A percentile compares a stretch with the other conserved stretches of the same genome.
Conservation (phyloP, 2,329 filamentous ascomycete genomes). For the Sordariomycetes sp. region DNA sequence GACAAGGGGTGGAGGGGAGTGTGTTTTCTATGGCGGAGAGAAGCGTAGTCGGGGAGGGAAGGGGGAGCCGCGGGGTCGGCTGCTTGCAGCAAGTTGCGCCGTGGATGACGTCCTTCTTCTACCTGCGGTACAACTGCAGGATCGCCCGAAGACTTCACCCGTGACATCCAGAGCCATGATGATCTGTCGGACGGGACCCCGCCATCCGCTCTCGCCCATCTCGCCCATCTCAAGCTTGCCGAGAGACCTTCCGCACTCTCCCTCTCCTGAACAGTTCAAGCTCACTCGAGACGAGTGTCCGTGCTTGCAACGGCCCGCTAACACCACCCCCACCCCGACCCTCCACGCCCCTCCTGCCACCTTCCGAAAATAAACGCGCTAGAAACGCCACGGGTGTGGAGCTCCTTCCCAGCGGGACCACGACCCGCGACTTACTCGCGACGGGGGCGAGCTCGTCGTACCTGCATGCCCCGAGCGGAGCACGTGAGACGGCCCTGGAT, state of each 20-base stretch:
- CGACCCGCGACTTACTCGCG: too few relatives aligned
- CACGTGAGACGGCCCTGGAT: too few relatives aligned
- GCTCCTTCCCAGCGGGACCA: neutral
- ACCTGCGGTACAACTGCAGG: neutral
- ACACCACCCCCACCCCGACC: neutral
- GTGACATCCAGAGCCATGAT: too few relatives aligned
- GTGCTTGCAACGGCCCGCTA: neutral
- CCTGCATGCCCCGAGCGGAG: neutral
- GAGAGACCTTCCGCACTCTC: too few relatives aligned
- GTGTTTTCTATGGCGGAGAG: neutral
- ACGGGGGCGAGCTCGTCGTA: neutral
- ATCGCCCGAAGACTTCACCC: too few relatives aligned
- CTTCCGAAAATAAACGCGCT: conserved; percentile 1
- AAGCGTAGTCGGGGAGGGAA: neutral
- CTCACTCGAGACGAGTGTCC: neutral
- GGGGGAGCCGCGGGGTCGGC: neutral
- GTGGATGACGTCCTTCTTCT: neutral
- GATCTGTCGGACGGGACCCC: too few relatives aligned
- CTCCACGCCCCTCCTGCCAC: neutral
- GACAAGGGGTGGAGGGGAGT: neutral
- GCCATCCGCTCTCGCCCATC: too few relatives aligned
- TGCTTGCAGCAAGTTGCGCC: neutral
- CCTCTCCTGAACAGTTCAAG: too few relatives aligned
- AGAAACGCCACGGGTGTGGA: neutral
- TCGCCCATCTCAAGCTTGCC: too few relatives aligned